Conservation (phyloP, 2,329 filamentous ascomycete species). For the Aschersonia sp. region DNA sequence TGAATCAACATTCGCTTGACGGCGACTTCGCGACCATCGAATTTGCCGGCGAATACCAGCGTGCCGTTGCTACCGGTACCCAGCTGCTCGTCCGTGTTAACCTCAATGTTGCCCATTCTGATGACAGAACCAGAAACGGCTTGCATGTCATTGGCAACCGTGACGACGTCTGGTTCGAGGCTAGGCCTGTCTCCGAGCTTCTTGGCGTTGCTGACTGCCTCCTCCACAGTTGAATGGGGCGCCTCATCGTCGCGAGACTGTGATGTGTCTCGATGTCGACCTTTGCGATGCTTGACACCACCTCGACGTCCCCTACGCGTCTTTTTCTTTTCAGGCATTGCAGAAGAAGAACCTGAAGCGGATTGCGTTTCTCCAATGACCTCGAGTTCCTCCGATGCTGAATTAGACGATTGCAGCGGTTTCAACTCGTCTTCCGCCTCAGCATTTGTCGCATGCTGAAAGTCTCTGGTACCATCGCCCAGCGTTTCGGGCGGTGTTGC, state of each 20-base stretch:
- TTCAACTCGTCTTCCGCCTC: not conserved
- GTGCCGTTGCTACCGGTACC: slow-evolving; percentile 92
- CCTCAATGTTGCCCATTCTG: slow-evolving; percentile 48
- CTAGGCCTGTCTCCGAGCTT: slow-evolving; percentile 37
- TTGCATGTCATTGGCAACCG: slow-evolving; percentile 40
- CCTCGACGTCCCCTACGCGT: slow-evolving; percentile 57
- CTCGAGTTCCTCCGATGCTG: not conserved
- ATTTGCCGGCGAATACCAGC: slow-evolving; percentile 85
- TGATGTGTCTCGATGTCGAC: slow-evolving; percentile 36
- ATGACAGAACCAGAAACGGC: slow-evolving; percentile 45
- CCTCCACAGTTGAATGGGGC: slow-evolving; percentile 38
- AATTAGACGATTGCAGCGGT: not conserved
- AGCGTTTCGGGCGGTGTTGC: too few species aligned
- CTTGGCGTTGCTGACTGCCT: slow-evolving; percentile 44
- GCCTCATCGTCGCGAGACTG: slow-evolving; percentile 33
- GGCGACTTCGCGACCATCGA: slow-evolving; percentile 83
- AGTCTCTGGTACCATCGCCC: not conserved
- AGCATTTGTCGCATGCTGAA: not conserved
- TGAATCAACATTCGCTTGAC: slow-evolving; percentile 95
- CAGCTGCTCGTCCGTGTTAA: slow-evolving; percentile 47
- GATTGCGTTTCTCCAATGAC: not conserved
- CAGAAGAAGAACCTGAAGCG: not conserved
- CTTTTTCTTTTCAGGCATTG: slow-evolving; percentile 41
- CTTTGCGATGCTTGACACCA: slow-evolving; percentile 52
- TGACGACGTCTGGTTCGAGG: slow-evolving; percentile 48